These are phyloP conservation scores for Guyanaporus albipodus DNA, from an alignment of 768 basidiomycete genomes.

Conservation along the genomic window DNA sequence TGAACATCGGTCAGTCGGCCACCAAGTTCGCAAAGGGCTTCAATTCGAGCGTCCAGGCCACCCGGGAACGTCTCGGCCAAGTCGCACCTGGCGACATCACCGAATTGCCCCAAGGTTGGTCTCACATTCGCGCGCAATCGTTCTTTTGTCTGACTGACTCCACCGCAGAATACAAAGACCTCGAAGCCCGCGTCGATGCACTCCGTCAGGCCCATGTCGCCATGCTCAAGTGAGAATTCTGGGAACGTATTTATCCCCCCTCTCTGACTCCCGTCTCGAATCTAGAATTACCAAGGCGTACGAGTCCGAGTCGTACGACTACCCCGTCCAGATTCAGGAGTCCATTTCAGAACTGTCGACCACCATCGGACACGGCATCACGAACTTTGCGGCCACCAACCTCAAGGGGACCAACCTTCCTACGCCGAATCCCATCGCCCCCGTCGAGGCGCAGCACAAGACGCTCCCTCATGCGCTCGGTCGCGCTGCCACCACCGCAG, in stretches of 20 bases:
- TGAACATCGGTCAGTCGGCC: constrained; percentile 75
- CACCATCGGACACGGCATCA: constrained; percentile 67
- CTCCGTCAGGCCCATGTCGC: constrained; percentile 72
- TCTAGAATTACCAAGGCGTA: constrained; percentile 82
- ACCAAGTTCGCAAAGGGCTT: constrained; percentile 76
- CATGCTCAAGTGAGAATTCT: constrained; percentile 64
- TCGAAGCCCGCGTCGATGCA: constrained; percentile 93
- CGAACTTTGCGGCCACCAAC: constrained; percentile 83
- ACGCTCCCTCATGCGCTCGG: constrained; percentile 93
- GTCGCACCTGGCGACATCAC: constrained; percentile 91
- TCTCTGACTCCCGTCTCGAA: background rate
- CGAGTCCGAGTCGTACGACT: constrained; percentile 84
- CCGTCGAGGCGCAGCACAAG: constrained; percentile 73
- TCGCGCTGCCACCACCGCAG: constrained; percentile 69
- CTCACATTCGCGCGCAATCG: too few relatives aligned
- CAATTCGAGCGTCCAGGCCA: constrained; percentile 80
- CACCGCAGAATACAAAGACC: constrained; percentile 86
- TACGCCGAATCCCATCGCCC: constrained; percentile 54
- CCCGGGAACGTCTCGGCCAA: constrained; percentile 85
- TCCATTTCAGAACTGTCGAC: constrained; percentile 69
- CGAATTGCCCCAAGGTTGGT: constrained; percentile 82
- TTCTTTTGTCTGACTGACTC: background rate
- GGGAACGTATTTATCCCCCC: background rate
- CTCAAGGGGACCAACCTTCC: constrained; percentile 88
- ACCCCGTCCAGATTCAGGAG: constrained; percentile 86